Evolutionary conservation across 1,284 basidiomycete species (phyloP), one percentile per base, ranked within the genome.

Genomic region (Fomes fomentarius): DNA sequence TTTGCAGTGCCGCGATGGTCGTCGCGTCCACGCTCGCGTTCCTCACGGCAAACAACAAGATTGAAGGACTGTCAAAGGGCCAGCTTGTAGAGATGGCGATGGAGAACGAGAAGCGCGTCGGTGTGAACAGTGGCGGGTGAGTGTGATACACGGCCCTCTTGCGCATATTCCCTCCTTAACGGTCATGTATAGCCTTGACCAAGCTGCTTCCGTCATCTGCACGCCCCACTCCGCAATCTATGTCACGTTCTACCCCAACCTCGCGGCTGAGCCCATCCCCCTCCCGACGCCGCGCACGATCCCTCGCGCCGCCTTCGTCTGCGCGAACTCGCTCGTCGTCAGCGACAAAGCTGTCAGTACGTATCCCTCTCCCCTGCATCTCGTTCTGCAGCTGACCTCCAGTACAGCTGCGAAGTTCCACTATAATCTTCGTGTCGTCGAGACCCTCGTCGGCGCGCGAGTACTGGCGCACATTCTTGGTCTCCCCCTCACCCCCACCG

Each of bases 371-470:
- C 15, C 21, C 38, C 1, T 11, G 17, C 14, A 9, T 25, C 25
- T 14, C 30, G 2, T n/a, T 14, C 19, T 19, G 6, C 19, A 40
- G 17, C 25, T 31, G 17, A 34, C 24, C 22, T 2, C 42, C 11
- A 12, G 9, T 9, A 1, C 28, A 56, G 83, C 83, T 38, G 87
- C 91, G 2, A 89, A 88, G 60, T 83, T 79, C 46, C 80, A 85
- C 41, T 95, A 95, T 76, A 96, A 96, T 69, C 77, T 96, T 30
- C 88, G 93, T 19, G 92, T 94, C 19, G 88, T 95, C 17, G 94
- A 96, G 71, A 91, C 87, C 0, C 84, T 93, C 25, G 87, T 85
- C 47, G 88, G 85, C 2, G 90, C 93, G 0, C 80, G 89, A 14
- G 76, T 93, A 6, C 79, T 96, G 11, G 83, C 85, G 0, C 76